Percentiles rank a stretch among this genome's conserved stretches.
These are phyloP conservation scores for Globisporangium cylindrosporum DNA, from an alignment of 352 stramenopile species.

Conservation along the genomic window DNA sequence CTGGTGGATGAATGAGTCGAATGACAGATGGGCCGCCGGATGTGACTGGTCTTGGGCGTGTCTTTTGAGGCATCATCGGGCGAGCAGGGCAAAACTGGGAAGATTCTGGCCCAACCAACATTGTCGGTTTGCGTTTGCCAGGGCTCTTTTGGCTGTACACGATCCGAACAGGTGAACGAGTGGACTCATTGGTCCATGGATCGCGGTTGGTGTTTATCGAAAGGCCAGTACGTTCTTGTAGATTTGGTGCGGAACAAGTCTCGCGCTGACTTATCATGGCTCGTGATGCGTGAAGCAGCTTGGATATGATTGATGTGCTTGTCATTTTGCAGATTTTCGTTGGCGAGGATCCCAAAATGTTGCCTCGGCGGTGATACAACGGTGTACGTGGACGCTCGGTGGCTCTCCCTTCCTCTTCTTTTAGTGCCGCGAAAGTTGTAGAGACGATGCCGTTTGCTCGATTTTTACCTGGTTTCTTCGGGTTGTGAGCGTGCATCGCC, in stretches of 20 bases:
- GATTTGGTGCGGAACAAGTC: neutral
- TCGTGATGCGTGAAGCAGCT: constrained; percentile 49
- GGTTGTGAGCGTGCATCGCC: constrained; percentile 51
- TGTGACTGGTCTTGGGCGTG: constrained; percentile 30
- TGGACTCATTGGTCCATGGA: neutral
- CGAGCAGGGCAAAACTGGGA: constrained; percentile 9
- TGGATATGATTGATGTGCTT: constrained; percentile 56
- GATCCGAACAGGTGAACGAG: constrained; percentile 15
- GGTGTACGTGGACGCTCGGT: constrained; percentile 28
- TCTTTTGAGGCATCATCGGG: constrained; percentile 9
- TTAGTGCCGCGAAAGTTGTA: constrained; percentile 51
- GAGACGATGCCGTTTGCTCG: constrained; percentile 35
- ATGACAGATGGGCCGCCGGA: constrained; percentile 43
- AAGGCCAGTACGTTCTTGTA: neutral
- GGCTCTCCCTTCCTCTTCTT: constrained; percentile 36
- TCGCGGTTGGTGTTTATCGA: neutral
- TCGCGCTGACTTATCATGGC: constrained; percentile 28
- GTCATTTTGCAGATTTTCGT: constrained; percentile 66
- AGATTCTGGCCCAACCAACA: neutral
- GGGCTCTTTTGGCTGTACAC: constrained; percentile 16
- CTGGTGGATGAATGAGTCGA: constrained; percentile 38
- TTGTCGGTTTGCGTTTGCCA: neutral
- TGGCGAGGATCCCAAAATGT: constrained; percentile 38
- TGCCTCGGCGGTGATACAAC: constrained; percentile 50
- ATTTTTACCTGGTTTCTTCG: constrained; percentile 11